These are phyloP conservation scores for Colletotrichum tamarilloi DNA, from an alignment of 2,329 filamentous ascomycete species.

Conservation along the genomic window DNA sequence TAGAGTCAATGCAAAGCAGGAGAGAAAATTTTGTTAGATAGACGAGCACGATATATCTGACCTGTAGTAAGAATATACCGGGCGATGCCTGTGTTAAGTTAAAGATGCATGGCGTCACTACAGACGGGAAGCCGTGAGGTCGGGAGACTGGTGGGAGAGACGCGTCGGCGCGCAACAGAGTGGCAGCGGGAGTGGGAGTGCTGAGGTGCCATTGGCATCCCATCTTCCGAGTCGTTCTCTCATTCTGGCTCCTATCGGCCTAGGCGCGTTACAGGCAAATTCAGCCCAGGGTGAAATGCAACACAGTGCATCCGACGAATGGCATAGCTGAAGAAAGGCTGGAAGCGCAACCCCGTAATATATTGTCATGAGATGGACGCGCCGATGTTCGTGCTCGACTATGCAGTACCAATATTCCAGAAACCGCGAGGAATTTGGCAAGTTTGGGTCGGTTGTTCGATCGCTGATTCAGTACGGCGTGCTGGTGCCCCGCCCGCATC, in stretches of 20 bases:
- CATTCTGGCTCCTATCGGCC: neutral
- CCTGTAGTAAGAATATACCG: neutral
- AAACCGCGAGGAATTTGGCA: slow-evolving; percentile 11
- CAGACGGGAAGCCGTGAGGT: neutral
- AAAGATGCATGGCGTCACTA: slow-evolving; percentile 8
- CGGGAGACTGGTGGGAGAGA: neutral
- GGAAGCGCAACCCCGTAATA: neutral
- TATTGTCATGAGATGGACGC: neutral
- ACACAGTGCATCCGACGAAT: slow-evolving; percentile 19
- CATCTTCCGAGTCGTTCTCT: neutral
- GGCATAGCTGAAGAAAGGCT: neutral
- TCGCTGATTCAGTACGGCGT: neutral
- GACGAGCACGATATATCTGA: slow-evolving; percentile 5
- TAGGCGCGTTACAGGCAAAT: slow-evolving; percentile 27
- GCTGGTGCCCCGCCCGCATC: neutral
- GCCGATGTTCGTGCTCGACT: neutral
- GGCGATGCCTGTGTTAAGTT: slow-evolving; percentile 9
- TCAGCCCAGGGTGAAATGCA: slow-evolving; percentile 14
- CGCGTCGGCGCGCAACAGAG: neutral
- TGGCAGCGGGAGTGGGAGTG: neutral
- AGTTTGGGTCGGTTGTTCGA: neutral
- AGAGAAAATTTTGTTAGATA: slow-evolving; percentile 1
- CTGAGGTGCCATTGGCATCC: neutral
- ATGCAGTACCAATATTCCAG: neutral
- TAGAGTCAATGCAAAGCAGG: slow-evolving; percentile 13